Evolutionary conservation across 345 rosid species (phyloP).

Genomic region (Geranium brycei): DNA sequence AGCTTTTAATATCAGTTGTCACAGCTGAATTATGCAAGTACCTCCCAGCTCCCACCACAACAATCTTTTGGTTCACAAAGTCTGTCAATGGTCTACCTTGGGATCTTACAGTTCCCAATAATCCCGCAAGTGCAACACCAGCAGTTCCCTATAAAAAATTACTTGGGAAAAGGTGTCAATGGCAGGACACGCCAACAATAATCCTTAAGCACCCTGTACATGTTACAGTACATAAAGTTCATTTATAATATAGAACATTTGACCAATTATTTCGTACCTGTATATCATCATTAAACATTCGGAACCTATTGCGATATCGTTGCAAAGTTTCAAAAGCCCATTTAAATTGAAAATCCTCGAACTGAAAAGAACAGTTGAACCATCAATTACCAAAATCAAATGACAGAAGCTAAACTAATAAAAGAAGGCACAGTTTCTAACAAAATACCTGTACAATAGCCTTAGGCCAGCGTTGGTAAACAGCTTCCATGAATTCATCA

Average conservation of each 20-base stretch:
- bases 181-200: constrained; percentile 5
- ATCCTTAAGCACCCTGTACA: constrained; percentile 6
- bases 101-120: constrained; percentile 84
- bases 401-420: constrained; percentile 8
- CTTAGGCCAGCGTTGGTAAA: constrained; percentile 86
- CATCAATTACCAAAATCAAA: constrained; percentile 15
- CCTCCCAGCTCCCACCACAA: constrained; percentile 99
- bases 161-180: constrained; percentile 6
- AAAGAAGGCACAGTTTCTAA: constrained; percentile 10
- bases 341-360: constrained; percentile 95
- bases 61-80: constrained; percentile 87
- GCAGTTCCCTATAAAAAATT: constrained; percentile 72
- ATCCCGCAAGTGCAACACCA: constrained; percentile 97
- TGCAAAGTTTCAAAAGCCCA: constrained; percentile 96
- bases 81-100: constrained; percentile 79
- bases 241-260: constrained; percentile 7
- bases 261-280: constrained; percentile 42
- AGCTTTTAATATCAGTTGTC: neutral
- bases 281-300: constrained; percentile 97
- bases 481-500: constrained; percentile 98
- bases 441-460: constrained; percentile 75
- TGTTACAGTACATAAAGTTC: neutral
- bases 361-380: constrained; percentile 33
- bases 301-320: constrained; percentile 71
- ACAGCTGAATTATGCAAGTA: constrained; percentile 18